Base-by-base conservation (phyloP, 2,329 filamentous ascomycete species). In the Penicillium sp. region DNA sequence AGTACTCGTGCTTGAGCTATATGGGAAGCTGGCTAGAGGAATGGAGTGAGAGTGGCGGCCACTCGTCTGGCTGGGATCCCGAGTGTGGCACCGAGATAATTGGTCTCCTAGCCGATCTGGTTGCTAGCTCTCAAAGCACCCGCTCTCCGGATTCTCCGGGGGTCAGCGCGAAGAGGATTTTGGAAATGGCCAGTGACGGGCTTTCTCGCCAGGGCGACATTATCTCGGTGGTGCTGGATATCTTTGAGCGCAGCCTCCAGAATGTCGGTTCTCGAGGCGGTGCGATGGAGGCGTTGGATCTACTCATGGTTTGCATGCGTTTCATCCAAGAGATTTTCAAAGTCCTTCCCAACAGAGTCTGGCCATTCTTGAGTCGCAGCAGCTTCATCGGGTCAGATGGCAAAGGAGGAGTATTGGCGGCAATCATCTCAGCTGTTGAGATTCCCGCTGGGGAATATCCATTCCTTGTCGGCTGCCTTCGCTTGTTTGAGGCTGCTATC, bases 281-380 rank as follows among this genome's bases (percentile, higher is more conserved):
- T 12, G 77, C 81, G 30, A 80, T 83, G n/a, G 84, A 86, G 33
- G 83, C 84, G 9, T 74, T 86, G 34, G 83, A 85, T 29, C 79
- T 95, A 23, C 79, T 87, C 2, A 81, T 92, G 41, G 84, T 89
- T 20, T 96, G 91, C 67, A 74, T 92, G 18, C 87, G 91, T 46
- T 97, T 97, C 64, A 76, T 96, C 30, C 83, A 88, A 60, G 84
- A 87, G 2, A 76, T 95, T 15, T 72, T 94, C 21, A 79, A 81
- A 8, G 62, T 88, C n/a, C 84, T 88, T 45, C 93, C 94, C 0
- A 89, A 88, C 50, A 82, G 92, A 53, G 86, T 96, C 5, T 97
- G 94, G 92, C 91, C 93, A 3, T 90, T 93, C 68, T 81, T 99
- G 63, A 85, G 87, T 3, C 85, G 90, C 51, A 95, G 90, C 68